Percentiles rank a stretch among this genome's conserved stretches.
These are phyloP conservation scores for Aspergillus udagawae DNA, from an alignment of 2,329 filamentous ascomycete genomes.

Conservation along the genomic window DNA sequence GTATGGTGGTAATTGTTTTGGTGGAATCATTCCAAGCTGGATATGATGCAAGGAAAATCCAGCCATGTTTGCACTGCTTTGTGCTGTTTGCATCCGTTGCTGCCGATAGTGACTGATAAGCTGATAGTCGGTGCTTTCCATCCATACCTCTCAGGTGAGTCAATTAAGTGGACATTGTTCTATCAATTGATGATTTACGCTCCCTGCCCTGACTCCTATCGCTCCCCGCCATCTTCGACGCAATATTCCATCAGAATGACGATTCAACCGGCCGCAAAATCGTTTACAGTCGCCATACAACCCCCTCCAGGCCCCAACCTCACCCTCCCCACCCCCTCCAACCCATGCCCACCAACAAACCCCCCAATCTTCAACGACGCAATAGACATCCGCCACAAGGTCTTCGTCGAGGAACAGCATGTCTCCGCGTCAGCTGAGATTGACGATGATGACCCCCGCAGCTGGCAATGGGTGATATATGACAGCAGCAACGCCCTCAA, in stretches of 20 bases:
- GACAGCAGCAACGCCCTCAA: slow-evolving; percentile 42
- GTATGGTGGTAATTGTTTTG: not conserved
- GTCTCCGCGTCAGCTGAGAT: slow-evolving; percentile 65
- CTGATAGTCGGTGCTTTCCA: not conserved
- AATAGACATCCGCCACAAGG: slow-evolving; percentile 54
- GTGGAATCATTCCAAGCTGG: not conserved
- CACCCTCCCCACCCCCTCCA: slow-evolving; percentile 21
- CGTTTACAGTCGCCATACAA: slow-evolving; percentile 17
- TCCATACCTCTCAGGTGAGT: not conserved
- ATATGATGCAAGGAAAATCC: slow-evolving; percentile 1
- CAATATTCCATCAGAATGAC: slow-evolving; percentile 5
- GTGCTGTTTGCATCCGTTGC: not conserved
- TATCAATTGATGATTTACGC: not conserved
- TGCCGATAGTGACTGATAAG: not conserved
- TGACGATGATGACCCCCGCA: slow-evolving; percentile 73
- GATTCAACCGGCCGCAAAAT: not conserved
- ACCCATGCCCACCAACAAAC: slow-evolving; percentile 23
- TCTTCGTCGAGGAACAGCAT: slow-evolving; percentile 57
- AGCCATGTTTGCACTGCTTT: not conserved
- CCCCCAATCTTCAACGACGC: slow-evolving; percentile 58
- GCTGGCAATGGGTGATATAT: slow-evolving; percentile 87
- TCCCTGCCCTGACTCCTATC: no score
- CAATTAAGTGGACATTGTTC: not conserved
- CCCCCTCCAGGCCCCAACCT: slow-evolving; percentile 21
- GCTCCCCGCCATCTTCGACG: not conserved